Evolutionary conservation across 1,284 basidiomycete genomes (phyloP), one percentile per base, ranked within the genome.

Genomic region (Malassezia globosa): DNA sequence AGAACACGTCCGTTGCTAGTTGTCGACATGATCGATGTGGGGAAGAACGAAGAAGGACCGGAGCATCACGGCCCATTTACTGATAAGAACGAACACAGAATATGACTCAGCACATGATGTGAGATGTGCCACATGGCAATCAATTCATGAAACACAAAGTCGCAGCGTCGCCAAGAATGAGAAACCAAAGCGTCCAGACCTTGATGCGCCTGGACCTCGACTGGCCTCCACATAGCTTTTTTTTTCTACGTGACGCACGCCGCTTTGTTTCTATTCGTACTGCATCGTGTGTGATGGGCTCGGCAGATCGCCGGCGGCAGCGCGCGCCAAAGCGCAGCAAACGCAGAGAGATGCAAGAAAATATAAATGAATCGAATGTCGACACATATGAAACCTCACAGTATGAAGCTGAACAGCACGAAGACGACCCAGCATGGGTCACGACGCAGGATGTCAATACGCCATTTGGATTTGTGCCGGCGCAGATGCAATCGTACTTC

Each of bases 1-100:
- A 94, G 77, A 61, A 94, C 87, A 65, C 87, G 86, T 63, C 87
- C 87, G 67, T 79, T 78, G 49, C 54, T 47, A n/a, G n/a, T n/a
- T n/a, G n/a, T n/a, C 38, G 49, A 42, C 50, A 52, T 52, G 50
- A 18, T 46, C 13, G 36, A n/a, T n/a, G n/a, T 11, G 31, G 31
- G 14, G 8, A 31, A 31, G n/a, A n/a, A 31, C n/a, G n/a, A 31
- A 31, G 10, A 8, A 31, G 29, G 29, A 8, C 10, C 29, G 10
- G 10, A n/a, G 29, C 29, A 31, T 10, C 10, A 31, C 10, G 29
- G 10, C 29, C 29, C 29, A 31, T n/a, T n/a, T n/a, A n/a, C n/a
- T n/a, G n/a, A n/a, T n/a, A n/a, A n/a, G n/a, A 5, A 31, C 16
- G 16, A 4, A 31, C 11, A 31, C 11, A 16, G 29, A 31, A 31